Evolutionary conservation across 345 rosid species (phyloP), one percentile per base, ranked within the genome.

Genomic region (Populus alba): DNA sequence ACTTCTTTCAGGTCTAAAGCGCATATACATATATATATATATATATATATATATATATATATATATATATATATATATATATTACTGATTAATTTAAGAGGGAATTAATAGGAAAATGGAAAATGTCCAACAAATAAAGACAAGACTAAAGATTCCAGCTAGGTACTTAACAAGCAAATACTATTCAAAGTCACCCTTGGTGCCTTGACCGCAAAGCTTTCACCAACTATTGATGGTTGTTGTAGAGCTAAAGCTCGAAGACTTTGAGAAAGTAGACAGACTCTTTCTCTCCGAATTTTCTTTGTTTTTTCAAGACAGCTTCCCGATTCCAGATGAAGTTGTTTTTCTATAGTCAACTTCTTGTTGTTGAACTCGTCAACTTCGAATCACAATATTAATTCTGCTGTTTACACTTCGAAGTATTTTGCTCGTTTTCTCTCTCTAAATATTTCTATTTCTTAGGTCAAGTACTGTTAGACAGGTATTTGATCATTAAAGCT

Each of bases 181-280:
- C 8, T 3, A n/a, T 22, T 33, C 23, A 76, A 53, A 66, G 77
- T 51, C 76, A 27, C 8, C 55, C 51, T 20, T 38, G 80, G 10
- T 57, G 70, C 57, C 78, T 69, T 77, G 67, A 61, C 71, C 71
- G 20, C 59, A 15, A 62, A 35, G 10, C 33, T 68, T 59, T 77
- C 78, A 73, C 75, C 80, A 72, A 62, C 84, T 66, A 43, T 7
- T 7, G 41, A 13, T 47, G 65, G 20, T 31, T 20, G 45, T 7
- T 20, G 16, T 47, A 55, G 31, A 66, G 77, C 65, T 41, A 78
- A 12, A 47, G 29, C 71, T 13, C 11, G 5, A 1, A 18, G 70
- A 49, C 39, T 38, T 66, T 66, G 33, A 27, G 15, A 35, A 35
- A 71, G 2, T 29, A 25, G 5, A 25, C 11, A 2, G 35, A 8